Conservation (phyloP, 257 asterid genomes). For the Solanum sejunctum region DNA sequence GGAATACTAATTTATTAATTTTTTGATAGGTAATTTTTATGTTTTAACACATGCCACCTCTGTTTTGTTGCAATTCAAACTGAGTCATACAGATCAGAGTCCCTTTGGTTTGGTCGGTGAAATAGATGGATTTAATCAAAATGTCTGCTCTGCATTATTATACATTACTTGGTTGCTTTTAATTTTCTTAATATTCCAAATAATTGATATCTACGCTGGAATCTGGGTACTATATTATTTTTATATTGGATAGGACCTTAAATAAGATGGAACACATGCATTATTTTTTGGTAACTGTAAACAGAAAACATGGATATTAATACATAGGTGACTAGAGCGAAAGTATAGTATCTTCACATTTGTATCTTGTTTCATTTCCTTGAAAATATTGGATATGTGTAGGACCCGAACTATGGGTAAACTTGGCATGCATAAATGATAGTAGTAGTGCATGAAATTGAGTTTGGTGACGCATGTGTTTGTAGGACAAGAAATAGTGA, state of each 20-base stretch:
- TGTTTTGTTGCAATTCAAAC: background rate
- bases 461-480: background rate
- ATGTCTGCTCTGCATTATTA: background rate
- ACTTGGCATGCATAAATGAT: no score
- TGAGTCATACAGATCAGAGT: background rate
- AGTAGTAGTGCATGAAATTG: background rate
- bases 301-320: no score
- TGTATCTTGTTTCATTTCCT: no score
- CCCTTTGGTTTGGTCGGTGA: background rate
- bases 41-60: background rate
- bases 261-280: background rate
- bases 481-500: conserved; percentile 41
- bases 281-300: no score
- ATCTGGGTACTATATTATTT: no score
- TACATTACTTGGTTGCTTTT: background rate
- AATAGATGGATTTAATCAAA: no score
- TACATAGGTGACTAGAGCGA: background rate
- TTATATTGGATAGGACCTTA: no score
- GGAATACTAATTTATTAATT: background rate
- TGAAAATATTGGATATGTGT: background rate
- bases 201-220: background rate
- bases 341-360: background rate
- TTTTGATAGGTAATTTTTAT: background rate
- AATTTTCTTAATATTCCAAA: no score
- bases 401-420: background rate